Percentiles rank a stretch among this genome's conserved stretches.
Evolutionary conservation across 2,329 filamentous ascomycete species (phyloP).

Genomic region (Dothideomycetes sp.): DNA sequence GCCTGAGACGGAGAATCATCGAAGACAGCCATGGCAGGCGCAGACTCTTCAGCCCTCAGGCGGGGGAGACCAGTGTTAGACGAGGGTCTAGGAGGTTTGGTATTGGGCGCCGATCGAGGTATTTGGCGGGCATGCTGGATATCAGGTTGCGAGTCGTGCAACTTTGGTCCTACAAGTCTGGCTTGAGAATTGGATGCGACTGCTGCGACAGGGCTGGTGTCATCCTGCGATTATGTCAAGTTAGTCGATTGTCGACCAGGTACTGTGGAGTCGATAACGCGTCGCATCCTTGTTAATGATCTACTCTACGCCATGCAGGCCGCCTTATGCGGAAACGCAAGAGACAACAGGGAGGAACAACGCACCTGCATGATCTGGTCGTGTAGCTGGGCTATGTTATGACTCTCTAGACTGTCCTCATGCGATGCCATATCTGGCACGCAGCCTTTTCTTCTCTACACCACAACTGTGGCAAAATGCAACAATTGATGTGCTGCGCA

Average conservation of each 20-base stretch:
- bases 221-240: constrained; percentile 1
- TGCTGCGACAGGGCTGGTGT: constrained; percentile 1
- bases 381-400: constrained; percentile 6
- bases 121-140: too few species aligned
- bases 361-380: constrained; percentile 8
- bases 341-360: background rate
- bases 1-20: constrained; percentile 4
- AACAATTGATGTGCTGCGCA: too few species aligned
- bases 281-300: constrained; percentile 4
- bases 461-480: too few species aligned
- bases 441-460: too few species aligned
- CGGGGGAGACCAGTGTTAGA: constrained; percentile 7
- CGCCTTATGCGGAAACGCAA: too few species aligned
- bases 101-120: background rate
- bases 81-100: constrained; percentile 1
- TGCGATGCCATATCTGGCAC: constrained; percentile 6
- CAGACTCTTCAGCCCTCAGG: constrained; percentile 6
- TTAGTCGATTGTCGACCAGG: constrained; percentile 1
- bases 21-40: constrained; percentile 3
- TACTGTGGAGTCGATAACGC: background rate
- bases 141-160: too few species aligned
- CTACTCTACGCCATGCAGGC: background rate
- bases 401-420: constrained; percentile 10
- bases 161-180: too few species aligned
- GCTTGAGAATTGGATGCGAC: too few species aligned